Conservation (phyloP, 2,329 filamentous ascomycete genomes). For the Cladosporium colombiae region DNA sequence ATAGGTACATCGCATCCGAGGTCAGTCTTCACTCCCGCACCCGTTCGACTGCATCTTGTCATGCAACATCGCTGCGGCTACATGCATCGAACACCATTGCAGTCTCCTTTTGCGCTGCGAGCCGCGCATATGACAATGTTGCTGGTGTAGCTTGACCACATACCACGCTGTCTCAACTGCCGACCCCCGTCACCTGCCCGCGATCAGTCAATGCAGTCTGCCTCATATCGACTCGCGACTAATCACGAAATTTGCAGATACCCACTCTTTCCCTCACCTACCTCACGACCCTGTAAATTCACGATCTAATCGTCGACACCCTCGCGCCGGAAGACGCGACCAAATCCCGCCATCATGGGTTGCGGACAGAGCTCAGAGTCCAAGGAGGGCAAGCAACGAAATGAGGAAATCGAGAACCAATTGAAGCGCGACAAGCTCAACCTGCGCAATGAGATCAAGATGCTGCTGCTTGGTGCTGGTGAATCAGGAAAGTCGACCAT, state of each 20-base stretch:
- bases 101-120: neutral
- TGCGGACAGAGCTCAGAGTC: constrained; percentile 99
- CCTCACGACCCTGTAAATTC: constrained; percentile 4
- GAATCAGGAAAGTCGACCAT: constrained; percentile 96
- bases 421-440: constrained; percentile 98
- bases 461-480: constrained; percentile 97
- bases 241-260: neutral
- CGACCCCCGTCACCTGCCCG: neutral
- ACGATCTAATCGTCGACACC: neutral
- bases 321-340: constrained; percentile 8
- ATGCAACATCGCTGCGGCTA: neutral
- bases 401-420: constrained; percentile 99
- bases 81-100: neutral
- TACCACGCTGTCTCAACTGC: neutral
- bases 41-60: neutral
- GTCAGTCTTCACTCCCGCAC: neutral
- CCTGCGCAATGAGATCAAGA: constrained; percentile 99
- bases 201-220: neutral
- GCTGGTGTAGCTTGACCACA: neutral
- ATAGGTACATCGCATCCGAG: constrained; percentile 12
- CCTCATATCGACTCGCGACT: neutral
- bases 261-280: neutral
- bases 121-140: neutral
- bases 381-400: constrained; percentile 99
- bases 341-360: constrained; percentile 72